These are phyloP conservation scores for Cercospora citrullina DNA, from an alignment of 2,329 filamentous ascomycete species.

Conservation along the genomic window DNA sequence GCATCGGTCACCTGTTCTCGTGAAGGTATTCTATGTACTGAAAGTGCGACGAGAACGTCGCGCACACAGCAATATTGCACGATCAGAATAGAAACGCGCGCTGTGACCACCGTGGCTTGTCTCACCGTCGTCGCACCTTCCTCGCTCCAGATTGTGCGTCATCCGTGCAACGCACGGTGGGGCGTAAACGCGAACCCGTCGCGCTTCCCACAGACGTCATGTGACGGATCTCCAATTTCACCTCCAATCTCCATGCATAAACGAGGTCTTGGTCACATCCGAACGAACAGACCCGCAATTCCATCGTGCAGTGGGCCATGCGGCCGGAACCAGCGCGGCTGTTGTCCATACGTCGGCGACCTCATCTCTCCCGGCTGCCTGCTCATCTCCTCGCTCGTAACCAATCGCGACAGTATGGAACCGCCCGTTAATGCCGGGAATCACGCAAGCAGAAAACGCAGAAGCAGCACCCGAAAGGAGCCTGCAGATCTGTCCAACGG, in stretches of 20 bases:
- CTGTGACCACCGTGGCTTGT: not conserved
- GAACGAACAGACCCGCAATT: slow-evolving; percentile 4
- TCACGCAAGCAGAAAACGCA: not conserved
- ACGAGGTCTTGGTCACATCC: not conserved
- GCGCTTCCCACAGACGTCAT: not conserved
- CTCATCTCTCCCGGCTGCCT: slow-evolving; percentile 2
- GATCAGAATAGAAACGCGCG: not conserved
- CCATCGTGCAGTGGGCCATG: slow-evolving; percentile 2
- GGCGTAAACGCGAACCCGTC: not conserved
- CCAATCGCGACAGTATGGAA: not conserved
- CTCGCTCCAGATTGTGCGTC: not conserved
- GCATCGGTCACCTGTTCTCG: not conserved
- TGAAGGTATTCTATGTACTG: not conserved
- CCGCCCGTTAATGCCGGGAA: not conserved
- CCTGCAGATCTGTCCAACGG: not conserved
- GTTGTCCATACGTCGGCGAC: not conserved
- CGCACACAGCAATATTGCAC: not conserved
- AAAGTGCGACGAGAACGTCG: not conserved
- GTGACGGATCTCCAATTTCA: not conserved
- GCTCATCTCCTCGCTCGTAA: not conserved
- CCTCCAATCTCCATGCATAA: not conserved
- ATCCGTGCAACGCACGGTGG: not conserved
- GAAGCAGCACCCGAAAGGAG: not conserved
- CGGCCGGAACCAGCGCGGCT: not conserved
- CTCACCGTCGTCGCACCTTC: not conserved